Conservation (phyloP, 345 rosid genomes). For the Dovyalis caffra region DNA sequence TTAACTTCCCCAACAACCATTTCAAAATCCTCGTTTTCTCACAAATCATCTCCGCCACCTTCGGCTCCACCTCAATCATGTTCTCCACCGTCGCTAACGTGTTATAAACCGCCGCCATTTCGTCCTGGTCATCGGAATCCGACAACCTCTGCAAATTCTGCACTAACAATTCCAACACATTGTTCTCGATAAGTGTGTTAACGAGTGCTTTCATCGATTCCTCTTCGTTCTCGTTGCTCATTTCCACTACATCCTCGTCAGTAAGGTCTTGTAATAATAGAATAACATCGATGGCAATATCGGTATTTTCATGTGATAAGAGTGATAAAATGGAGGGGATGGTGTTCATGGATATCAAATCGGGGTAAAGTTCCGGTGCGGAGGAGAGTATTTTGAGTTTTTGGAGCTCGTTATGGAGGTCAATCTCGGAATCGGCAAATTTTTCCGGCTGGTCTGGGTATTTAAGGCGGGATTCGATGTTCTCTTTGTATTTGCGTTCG, state of each 20-base stretch:
- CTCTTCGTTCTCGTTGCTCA: conserved; percentile 50
- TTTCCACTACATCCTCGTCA: conserved; percentile 79
- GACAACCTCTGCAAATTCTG: conserved; percentile 87
- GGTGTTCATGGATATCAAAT: conserved; percentile 65
- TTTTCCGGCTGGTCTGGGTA: conserved; percentile 84
- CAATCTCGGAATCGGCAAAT: conserved; percentile 86
- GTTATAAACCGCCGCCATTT: conserved; percentile 69
- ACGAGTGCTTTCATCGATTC: conserved; percentile 75
- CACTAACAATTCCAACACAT: conserved; percentile 78
- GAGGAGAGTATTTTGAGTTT: conserved; percentile 91
- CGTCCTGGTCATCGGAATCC: conserved; percentile 82
- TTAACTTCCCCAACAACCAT: conserved; percentile 79
- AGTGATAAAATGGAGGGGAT: conserved; percentile 78
- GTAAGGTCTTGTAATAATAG: conserved; percentile 87
- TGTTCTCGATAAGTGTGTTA: conserved; percentile 73
- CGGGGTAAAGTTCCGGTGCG: conserved; percentile 91
- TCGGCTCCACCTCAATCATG: conserved; percentile 88
- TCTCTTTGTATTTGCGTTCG: conserved; percentile 95
- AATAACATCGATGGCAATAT: conserved; percentile 86
- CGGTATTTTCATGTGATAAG: conserved; percentile 83
- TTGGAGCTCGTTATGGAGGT: conserved; percentile 83
- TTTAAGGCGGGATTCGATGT: conserved; percentile 95
- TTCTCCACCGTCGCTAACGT: conserved; percentile 84
- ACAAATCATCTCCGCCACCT: conserved; percentile 82
- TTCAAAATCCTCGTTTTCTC: conserved; percentile 79